Conservation (phyloP, 1,139 yeast species). For the Geotrichum fermentans region DNA sequence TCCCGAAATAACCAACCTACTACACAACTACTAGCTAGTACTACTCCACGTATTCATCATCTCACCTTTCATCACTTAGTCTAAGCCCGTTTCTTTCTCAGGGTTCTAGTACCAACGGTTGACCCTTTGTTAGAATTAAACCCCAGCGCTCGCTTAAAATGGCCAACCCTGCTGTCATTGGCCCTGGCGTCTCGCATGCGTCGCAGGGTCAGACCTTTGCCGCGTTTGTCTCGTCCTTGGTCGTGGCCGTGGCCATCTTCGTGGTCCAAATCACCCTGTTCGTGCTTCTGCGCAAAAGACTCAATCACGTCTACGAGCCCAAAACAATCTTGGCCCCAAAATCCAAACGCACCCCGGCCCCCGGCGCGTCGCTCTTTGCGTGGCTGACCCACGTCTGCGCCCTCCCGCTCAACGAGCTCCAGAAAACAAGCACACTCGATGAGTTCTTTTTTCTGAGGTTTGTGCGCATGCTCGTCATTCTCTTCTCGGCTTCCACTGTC, state of each 20-base stretch:
- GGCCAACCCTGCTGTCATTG: background rate
- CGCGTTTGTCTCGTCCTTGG: constrained; percentile 30
- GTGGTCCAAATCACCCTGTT: constrained; percentile 27
- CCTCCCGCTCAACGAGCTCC: constrained; percentile 22
- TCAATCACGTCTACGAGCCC: constrained; percentile 33
- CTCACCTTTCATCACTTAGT: no score
- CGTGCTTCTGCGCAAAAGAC: constrained; percentile 27
- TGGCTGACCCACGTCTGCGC: constrained; percentile 28
- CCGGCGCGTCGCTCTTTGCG: constrained; percentile 24
- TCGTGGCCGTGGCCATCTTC: constrained; percentile 27
- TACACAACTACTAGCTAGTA: no score
- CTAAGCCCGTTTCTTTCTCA: no score
- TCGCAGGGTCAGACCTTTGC: constrained; percentile 28
- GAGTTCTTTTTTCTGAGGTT: constrained; percentile 36
- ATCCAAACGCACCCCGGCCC: constrained; percentile 21
- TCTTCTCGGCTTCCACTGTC: constrained; percentile 23
- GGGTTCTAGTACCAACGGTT: no score
- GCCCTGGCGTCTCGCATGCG: constrained; percentile 20
- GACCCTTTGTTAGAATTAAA: no score
- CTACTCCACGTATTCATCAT: no score
- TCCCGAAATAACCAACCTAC: no score
- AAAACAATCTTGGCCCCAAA: constrained; percentile 28
- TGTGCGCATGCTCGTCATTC: constrained; percentile 25
- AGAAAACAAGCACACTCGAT: constrained; percentile 29
- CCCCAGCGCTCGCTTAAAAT: no score